A percentile compares a stretch with the other conserved stretches of the same genome.
Evolutionary conservation across 1,284 basidiomycete genomes (phyloP).

Genomic region (Amylostereum areolatum): DNA sequence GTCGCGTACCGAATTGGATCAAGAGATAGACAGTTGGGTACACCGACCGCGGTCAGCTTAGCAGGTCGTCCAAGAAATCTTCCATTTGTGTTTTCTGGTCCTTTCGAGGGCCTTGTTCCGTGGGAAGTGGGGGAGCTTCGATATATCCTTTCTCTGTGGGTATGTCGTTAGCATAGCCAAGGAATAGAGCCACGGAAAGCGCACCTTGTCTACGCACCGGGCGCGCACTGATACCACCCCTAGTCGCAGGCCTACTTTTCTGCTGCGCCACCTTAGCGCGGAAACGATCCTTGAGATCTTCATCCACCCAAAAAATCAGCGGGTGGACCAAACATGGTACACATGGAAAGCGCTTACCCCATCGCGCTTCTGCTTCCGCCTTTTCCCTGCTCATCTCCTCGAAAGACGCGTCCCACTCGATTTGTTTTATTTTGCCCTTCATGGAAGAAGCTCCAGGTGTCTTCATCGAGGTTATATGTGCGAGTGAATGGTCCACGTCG

Average conservation of each 20-base stretch:
- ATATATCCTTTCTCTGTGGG: constrained; percentile 23
- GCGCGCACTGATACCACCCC: constrained; percentile 1
- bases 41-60: constrained; percentile 28
- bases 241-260: constrained; percentile 28
- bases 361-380: constrained; percentile 60
- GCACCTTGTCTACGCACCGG: constrained; percentile 11
- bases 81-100: constrained; percentile 58
- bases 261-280: constrained; percentile 51
- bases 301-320: neutral
- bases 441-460: constrained; percentile 22
- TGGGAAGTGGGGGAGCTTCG: constrained; percentile 55
- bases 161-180: constrained; percentile 9
- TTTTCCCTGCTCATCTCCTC: constrained; percentile 65
- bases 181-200: constrained; percentile 1
- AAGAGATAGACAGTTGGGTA: too few species aligned
- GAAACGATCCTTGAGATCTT: constrained; percentile 67
- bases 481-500: constrained; percentile 57
- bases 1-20: too few species aligned
- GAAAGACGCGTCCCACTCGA: constrained; percentile 62
- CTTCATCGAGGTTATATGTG: constrained; percentile 36
- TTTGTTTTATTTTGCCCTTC: constrained; percentile 58
- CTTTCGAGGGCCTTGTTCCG: constrained; percentile 27
- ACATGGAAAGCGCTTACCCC: constrained; percentile 41
- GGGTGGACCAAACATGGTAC: neutral
- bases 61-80: constrained; percentile 66